Conservation (phyloP, 2,329 filamentous ascomycete species). For the Ophiostoma perfectum region DNA sequence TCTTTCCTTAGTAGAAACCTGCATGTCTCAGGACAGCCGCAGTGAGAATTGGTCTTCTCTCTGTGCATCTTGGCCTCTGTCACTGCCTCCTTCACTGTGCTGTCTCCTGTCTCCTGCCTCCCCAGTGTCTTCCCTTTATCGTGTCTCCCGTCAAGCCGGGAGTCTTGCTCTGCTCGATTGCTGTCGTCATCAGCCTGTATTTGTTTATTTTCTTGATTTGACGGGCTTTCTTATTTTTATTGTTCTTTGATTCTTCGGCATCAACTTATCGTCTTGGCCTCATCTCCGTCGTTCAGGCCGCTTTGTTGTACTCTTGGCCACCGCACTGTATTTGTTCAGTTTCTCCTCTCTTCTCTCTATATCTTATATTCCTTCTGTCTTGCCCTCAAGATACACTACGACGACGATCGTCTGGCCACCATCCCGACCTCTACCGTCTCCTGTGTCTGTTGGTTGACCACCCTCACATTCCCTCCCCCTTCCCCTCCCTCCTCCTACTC, state of each 20-base stretch:
- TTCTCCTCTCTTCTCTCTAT: neutral
- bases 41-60: neutral
- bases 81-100: neutral
- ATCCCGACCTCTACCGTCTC: neutral
- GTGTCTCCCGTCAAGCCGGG: neutral
- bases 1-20: conserved; percentile 2
- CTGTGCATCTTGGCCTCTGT: neutral
- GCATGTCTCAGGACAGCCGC: conserved; percentile 9
- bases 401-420: neutral
- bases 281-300: neutral
- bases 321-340: neutral
- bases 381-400: neutral
- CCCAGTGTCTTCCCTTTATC: neutral
- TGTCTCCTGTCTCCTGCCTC: neutral
- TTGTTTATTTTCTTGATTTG: too few relatives aligned
- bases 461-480: neutral
- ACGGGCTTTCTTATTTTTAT: too few relatives aligned
- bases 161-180: too few relatives aligned
- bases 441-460: neutral
- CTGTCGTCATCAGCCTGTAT: too few relatives aligned
- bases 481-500: neutral
- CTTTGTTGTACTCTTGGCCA: neutral
- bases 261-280: neutral
- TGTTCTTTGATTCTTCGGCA: neutral
- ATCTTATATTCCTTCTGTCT: neutral